These are phyloP conservation scores for Tympanopsis confertula DNA, from an alignment of 2,329 filamentous ascomycete species.

Conservation along the genomic window DNA sequence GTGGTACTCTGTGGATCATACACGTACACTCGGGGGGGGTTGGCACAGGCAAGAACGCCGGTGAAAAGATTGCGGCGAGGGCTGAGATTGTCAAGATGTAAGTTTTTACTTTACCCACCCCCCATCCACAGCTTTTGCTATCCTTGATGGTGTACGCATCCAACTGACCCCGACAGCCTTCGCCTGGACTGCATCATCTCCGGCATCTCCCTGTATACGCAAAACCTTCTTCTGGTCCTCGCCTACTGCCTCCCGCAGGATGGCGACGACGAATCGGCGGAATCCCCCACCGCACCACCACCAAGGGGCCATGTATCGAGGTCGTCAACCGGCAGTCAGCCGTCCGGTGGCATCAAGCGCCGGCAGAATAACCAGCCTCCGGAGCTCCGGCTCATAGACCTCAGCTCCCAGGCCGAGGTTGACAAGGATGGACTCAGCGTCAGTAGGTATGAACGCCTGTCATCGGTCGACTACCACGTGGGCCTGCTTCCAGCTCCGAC, in stretches of 20 bases:
- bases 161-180: slow-evolving; percentile 42
- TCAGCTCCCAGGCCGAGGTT: slow-evolving; percentile 73
- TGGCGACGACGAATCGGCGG: slow-evolving; percentile 41
- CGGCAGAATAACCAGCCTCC: slow-evolving; percentile 73
- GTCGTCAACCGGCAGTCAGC: slow-evolving; percentile 40
- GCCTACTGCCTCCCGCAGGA: slow-evolving; percentile 73
- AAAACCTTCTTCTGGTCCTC: slow-evolving; percentile 78
- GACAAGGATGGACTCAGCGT: slow-evolving; percentile 79
- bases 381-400: slow-evolving; percentile 81
- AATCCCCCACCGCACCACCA: slow-evolving; percentile 17
- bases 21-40: slow-evolving; percentile 72
- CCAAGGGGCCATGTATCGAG: slow-evolving; percentile 24
- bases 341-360: slow-evolving; percentile 54
- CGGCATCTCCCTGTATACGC: slow-evolving; percentile 91
- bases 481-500: slow-evolving; percentile 69
- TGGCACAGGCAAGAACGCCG: slow-evolving; percentile 52
- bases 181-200: slow-evolving; percentile 97
- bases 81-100: slow-evolving; percentile 89
- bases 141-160: not conserved
- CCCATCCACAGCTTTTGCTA: not conserved
- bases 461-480: slow-evolving; percentile 84
- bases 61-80: slow-evolving; percentile 62
- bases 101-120: slow-evolving; percentile 22
- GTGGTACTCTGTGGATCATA: slow-evolving; percentile 89
- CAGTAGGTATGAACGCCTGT: slow-evolving; percentile 75